phyloP scores from a whole-genome alignment of 345 rosid species.

The Eutrema heterophyllum region DNA sequence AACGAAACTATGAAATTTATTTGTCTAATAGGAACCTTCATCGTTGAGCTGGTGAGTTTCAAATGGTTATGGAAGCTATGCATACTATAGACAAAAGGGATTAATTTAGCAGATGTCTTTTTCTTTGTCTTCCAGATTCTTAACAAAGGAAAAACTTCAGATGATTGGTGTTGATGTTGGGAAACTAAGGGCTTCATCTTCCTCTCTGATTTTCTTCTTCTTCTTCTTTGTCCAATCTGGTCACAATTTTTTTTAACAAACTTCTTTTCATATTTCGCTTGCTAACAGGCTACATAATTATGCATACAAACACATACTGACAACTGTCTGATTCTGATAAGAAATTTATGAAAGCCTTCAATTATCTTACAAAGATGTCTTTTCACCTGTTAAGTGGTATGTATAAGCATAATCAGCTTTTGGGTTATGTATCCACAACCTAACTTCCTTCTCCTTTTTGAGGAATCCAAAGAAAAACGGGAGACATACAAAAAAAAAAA shows the following conservation, averaged over 20 bases:
- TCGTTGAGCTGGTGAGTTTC: conserved; percentile 61
- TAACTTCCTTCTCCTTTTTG: not conserved
- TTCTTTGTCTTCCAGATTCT: conserved; percentile 46
- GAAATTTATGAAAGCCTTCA: not conserved
- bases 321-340: not conserved
- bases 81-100: not conserved
- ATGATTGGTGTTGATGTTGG: conserved; percentile 77
- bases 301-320: not conserved
- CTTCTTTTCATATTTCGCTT: not conserved
- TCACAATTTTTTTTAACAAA: not conserved
- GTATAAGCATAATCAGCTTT: conserved; percentile 23
- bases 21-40: conserved; percentile 49
- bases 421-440: conserved; percentile 25
- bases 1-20: too few species aligned
- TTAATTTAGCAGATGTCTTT: not conserved
- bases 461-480: not conserved
- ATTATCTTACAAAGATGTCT: conserved; percentile 23
- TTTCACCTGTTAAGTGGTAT: conserved; percentile 1
- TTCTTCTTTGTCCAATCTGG: conserved; percentile 2
- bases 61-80: not conserved
- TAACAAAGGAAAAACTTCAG: conserved; percentile 64
- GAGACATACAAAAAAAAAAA: not conserved
- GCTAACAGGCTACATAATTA: not conserved
- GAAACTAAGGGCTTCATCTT: conserved; percentile 60
- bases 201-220: conserved; percentile 48